Evolutionary conservation across 192 early-diverging fungal species (phyloP), one percentile per base, ranked within the genome.

Genomic region (Rhizoclosmatium globosum): DNA sequence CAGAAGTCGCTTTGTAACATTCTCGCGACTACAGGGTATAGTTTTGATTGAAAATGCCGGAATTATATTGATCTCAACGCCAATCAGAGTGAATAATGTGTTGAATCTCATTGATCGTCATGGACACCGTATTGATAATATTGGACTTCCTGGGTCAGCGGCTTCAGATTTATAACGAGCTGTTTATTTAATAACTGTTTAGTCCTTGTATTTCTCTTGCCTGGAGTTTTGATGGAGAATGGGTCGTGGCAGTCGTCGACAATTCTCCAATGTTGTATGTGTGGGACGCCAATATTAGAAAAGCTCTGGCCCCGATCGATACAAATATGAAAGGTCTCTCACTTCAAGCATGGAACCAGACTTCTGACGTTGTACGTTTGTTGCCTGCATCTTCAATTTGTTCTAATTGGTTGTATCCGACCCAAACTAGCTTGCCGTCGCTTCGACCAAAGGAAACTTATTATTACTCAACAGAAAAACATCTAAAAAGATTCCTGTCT

Each of bases 371-470:
- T 59, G 88, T 89, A 64, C 23, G 77, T 84, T n/a, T 53, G 50
- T 53, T 53, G 6, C 17, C 17, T 53, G 43, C 62, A 47, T 77
- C 48, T 47, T 15, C 76, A 17, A 38, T 50, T 47, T 21, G 57
- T 19, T 23, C 3, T 39, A 3, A 21, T 17, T 79, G 44, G 43
- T 17, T 44, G 47, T 66, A 4, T 57, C 11, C 19, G 71, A 21
- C 21, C 1, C 23, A 9, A 11, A 0, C 0, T 53, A 89, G 88
- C 79, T 89, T 1, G 82, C 85, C 13, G 70, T 83, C 19, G 87
- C 79, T 17, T 85, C 88, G 19, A 23, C 65, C 39, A 88, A 88
- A 61, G 88, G 88, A 82, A 89, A 87, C 66, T 64, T 89, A 23
- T 74, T 88, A 13, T 44, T 89, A 4, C 87, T 77, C 44, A 85